Evolutionary conservation across 2,329 filamentous ascomycete species (phyloP), one percentile per base, ranked within the genome.

Genomic region (Cercospora brassicicola): DNA sequence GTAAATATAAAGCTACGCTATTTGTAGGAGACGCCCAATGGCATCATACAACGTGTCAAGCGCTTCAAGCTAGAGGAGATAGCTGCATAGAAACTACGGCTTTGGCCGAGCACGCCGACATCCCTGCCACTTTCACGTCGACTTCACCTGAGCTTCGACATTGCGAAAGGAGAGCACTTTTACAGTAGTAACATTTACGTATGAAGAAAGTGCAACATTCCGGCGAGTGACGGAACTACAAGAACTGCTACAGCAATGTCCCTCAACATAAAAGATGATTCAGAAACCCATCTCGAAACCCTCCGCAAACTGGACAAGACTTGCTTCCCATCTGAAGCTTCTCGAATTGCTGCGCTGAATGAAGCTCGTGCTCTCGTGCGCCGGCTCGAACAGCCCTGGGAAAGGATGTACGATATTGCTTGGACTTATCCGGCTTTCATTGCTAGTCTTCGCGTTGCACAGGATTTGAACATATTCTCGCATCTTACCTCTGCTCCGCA

Each of bases 351-450:
- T 9, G 65, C 61, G 6, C 60, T 71, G 10, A n/a, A 45, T 11
- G 67, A 59, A 42, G 69, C 68, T 8, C 66, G 62, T 2, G 56
- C 67, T 26, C 67, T 71, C 23, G 62, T 66, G 13, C 26, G 26
- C 2, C 65, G 71, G 1, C 61, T 72, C 31, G 67, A 72, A 56
- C 57, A 48, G 15, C 69, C 69, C 2, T 70, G 61, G 63, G 71
- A 72, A 61, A 39, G 64, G 13, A 65, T 71, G 56, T 68, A 69
- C 61, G 45, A 68, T 26, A 11, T 62, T 9, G 57, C 61, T 10
- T 68, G 68, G 67, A 53, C 63, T 20, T 36, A 70, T 5, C 69
- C 69, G 2, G 51, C 65, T 2, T 51, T 63, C 28, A 53, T 64
- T 4, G 15, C 64, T 3, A 20, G 53, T 18, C 23, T 72, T 18